Percentiles rank a stretch among this genome's conserved stretches.
Conservation (phyloP, 2,329 filamentous ascomycete species). For the Botrytis fabae region DNA sequence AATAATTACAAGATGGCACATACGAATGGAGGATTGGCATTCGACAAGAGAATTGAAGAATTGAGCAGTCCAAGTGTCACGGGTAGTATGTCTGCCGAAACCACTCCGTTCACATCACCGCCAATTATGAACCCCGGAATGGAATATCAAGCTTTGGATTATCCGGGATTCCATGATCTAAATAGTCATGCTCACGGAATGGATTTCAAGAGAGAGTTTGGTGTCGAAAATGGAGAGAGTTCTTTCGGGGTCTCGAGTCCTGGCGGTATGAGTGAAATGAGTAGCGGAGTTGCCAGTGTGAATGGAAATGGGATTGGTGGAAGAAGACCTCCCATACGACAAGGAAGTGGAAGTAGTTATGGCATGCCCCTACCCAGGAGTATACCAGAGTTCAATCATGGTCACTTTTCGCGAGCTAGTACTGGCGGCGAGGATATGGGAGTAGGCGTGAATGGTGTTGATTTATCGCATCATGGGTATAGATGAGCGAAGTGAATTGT, state of each 20-base stretch:
- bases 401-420: conserved; percentile 11
- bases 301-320: conserved; percentile 17
- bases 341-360: conserved; percentile 22
- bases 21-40: conserved; percentile 28
- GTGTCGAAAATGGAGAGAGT: conserved; percentile 8
- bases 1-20: conserved; percentile 39
- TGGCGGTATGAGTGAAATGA: conserved; percentile 16
- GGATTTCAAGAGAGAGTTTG: conserved; percentile 23
- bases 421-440: conserved; percentile 8
- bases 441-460: conserved; percentile 12
- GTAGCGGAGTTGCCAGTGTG: conserved; percentile 11
- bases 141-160: conserved; percentile 26
- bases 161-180: conserved; percentile 24
- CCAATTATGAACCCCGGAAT: conserved; percentile 22
- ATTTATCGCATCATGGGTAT: background rate
- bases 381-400: conserved; percentile 21
- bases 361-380: conserved; percentile 22
- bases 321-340: conserved; percentile 21
- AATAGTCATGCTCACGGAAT: conserved; percentile 12
- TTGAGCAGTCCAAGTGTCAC: conserved; percentile 31
- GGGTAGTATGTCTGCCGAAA: conserved; percentile 17
- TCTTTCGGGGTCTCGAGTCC: conserved; percentile 9
- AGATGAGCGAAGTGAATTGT: background rate
- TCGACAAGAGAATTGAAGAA: conserved; percentile 37
- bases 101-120: conserved; percentile 25